phyloP scores from a whole-genome alignment of 1,284 basidiomycete genomes.

The Austroboletus novae-zelandiae region DNA sequence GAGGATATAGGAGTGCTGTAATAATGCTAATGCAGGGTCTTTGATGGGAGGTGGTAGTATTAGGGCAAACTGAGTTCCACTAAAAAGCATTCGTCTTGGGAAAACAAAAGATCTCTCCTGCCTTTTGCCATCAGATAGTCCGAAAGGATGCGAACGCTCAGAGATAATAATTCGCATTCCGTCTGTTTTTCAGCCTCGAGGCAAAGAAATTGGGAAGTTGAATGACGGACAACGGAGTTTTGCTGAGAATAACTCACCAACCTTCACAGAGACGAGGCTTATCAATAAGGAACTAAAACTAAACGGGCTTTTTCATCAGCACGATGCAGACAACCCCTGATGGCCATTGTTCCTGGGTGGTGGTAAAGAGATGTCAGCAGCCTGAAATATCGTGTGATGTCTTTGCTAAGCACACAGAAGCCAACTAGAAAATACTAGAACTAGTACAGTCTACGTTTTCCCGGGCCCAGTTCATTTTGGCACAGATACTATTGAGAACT shows the following conservation, averaged over 20 bases:
- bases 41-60: no score
- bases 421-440: no score
- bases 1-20: no score
- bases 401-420: conserved; percentile 9
- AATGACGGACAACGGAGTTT: background rate
- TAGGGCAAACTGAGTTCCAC: background rate
- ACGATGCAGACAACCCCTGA: conserved; percentile 30
- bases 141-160: background rate
- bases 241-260: conserved; percentile 4
- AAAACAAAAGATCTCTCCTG: conserved; percentile 14
- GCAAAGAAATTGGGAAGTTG: conserved; percentile 8
- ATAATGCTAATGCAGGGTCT: no score
- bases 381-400: conserved; percentile 1
- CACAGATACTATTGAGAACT: conserved; percentile 12
- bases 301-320: conserved; percentile 13
- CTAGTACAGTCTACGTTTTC: no score
- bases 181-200: conserved; percentile 27
- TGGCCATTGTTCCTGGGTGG: background rate
- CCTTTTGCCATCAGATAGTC: conserved; percentile 13
- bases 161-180: conserved; percentile 17
- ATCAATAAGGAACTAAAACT: conserved; percentile 1
- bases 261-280: background rate
- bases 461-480: no score
- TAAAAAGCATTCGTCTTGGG: conserved; percentile 26
- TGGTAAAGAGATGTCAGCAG: conserved; percentile 1